phyloP scores from a whole-genome alignment of 1,139 yeast genomes.

The Meyerozyma smithsonii region DNA sequence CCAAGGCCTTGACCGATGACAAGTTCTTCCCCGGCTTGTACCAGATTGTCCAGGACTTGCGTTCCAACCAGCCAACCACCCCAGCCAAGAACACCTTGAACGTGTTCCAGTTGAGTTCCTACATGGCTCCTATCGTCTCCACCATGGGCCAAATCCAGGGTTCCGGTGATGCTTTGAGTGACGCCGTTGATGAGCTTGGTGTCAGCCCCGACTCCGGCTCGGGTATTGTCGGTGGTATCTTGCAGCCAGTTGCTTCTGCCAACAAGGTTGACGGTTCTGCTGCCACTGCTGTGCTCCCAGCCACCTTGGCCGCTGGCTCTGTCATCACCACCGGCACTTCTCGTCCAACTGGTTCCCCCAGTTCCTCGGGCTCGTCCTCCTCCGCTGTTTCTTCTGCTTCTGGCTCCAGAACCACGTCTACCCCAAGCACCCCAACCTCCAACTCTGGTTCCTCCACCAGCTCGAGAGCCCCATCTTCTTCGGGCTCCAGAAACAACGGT shows the following conservation, averaged over 20 bases:
- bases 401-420: slow-evolving; percentile 6
- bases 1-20: neutral
- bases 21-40: slow-evolving; percentile 1
- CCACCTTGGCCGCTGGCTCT: slow-evolving; percentile 4
- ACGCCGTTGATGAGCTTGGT: slow-evolving; percentile 9
- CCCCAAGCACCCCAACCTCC: slow-evolving; percentile 4
- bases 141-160: slow-evolving; percentile 4
- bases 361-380: neutral
- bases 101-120: slow-evolving; percentile 12
- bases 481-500: neutral
- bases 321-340: slow-evolving; percentile 5
- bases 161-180: slow-evolving; percentile 10
- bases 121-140: slow-evolving; percentile 6
- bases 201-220: slow-evolving; percentile 9
- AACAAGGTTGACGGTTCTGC: slow-evolving; percentile 6
- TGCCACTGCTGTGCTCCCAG: slow-evolving; percentile 4
- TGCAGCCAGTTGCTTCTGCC: slow-evolving; percentile 9
- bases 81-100: slow-evolving; percentile 11
- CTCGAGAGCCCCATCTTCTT: slow-evolving; percentile 6
- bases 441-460: slow-evolving; percentile 7
- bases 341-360: neutral
- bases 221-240: slow-evolving; percentile 13
- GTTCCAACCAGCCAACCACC: slow-evolving; percentile 13
- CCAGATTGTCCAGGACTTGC: slow-evolving; percentile 16
- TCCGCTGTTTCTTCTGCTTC: slow-evolving; percentile 7